Conservation (phyloP, 306 rosid genomes). For the Vigna radiata region DNA sequence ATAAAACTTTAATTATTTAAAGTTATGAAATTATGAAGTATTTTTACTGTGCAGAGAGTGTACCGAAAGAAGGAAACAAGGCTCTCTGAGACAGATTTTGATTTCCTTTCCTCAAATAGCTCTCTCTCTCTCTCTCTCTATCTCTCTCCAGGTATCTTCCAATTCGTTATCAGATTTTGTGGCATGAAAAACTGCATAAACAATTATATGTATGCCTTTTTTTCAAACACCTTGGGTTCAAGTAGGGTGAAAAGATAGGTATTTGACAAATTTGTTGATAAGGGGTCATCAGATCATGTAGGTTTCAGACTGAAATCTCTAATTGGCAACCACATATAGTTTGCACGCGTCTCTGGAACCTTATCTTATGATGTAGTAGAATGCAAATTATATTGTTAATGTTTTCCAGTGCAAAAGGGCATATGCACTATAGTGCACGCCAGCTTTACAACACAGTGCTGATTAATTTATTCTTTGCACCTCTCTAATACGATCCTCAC, state of each 20-base stretch:
- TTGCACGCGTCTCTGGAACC: conserved; percentile 4
- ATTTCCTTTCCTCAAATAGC: background rate
- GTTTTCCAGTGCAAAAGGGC: conserved; percentile 40
- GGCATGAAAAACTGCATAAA: background rate
- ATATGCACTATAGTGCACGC: conserved; percentile 42
- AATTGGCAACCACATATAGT: conserved; percentile 6
- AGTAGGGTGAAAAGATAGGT: background rate
- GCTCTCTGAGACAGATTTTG: background rate
- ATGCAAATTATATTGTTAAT: conserved; percentile 6
- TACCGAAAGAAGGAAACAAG: background rate
- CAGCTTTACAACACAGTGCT: conserved; percentile 41
- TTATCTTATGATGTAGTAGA: conserved; percentile 25
- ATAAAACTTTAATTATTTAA: background rate
- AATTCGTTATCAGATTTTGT: background rate
- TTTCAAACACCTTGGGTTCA: background rate
- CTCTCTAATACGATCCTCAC: conserved; percentile 3
- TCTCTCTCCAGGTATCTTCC: background rate
- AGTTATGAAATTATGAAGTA: background rate
- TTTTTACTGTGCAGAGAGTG: background rate
- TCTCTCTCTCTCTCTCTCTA: background rate
- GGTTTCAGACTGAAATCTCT: conserved; percentile 1
- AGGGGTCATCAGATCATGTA: conserved; percentile 13
- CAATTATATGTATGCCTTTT: background rate
- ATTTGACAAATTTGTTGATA: conserved; percentile 17
- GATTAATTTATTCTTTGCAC: conserved; percentile 26